Conservation (phyloP, 305 asterid genomes). For the Fraxinus angustifolia region DNA sequence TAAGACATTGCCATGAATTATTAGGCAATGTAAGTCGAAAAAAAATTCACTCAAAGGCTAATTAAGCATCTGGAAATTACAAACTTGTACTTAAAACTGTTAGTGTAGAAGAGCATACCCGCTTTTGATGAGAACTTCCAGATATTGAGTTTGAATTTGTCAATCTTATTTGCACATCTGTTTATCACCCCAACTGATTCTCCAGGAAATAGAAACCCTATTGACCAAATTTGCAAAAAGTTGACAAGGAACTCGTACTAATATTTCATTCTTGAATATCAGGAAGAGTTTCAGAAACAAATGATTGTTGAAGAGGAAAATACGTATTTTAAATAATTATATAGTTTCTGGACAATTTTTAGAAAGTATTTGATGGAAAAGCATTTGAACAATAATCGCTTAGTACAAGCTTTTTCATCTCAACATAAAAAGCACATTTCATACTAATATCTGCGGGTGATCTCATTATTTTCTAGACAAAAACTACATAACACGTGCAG, state of each 20-base stretch:
- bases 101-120: background rate
- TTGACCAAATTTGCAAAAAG: background rate
- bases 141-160: background rate
- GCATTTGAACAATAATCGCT: background rate
- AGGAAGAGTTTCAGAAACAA: background rate
- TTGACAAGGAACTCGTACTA: background rate
- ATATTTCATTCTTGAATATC: constrained; percentile 10
- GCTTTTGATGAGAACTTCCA: background rate
- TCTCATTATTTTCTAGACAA: background rate
- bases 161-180: background rate
- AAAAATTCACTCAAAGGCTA: background rate
- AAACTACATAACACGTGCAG: background rate
- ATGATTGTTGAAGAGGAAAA: background rate
- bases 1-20: background rate
- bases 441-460: background rate
- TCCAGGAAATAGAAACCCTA: constrained; percentile 9
- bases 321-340: background rate
- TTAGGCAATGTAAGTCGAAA: background rate
- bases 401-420: background rate
- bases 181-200: background rate
- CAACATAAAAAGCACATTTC: background rate
- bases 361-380: background rate
- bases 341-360: background rate
- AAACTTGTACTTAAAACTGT: background rate
- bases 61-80: background rate